Evolutionary conservation across 2,329 filamentous ascomycete genomes (phyloP).

Genomic region (Zopfia rhizophila): DNA sequence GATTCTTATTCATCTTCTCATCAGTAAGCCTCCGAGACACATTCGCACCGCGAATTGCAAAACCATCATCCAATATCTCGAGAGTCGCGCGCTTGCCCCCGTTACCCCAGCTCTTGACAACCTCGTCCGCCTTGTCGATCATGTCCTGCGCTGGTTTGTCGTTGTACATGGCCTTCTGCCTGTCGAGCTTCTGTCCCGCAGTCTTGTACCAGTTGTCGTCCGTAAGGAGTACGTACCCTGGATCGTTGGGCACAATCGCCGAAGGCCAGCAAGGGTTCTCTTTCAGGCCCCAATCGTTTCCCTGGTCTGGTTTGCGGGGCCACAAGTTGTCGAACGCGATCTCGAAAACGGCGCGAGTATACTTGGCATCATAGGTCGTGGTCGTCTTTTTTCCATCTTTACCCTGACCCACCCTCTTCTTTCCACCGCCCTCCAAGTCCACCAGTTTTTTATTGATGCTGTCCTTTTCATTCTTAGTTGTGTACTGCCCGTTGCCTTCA

Average conservation of each 20-base stretch:
- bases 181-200: background rate
- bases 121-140: too few relatives aligned
- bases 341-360: conserved; percentile 6
- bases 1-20: too few relatives aligned
- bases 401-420: too few relatives aligned
- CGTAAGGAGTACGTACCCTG: conserved; percentile 5
- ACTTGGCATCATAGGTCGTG: conserved; percentile 6
- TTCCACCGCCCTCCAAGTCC: background rate
- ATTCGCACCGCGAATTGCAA: too few relatives aligned
- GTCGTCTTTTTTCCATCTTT: conserved; percentile 9
- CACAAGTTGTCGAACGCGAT: conserved; percentile 12
- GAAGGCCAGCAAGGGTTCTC: conserved; percentile 15
- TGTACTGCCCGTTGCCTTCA: conserved; percentile 4
- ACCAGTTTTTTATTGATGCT: conserved; percentile 6
- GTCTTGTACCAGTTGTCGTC: conserved; percentile 13
- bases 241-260: conserved; percentile 10
- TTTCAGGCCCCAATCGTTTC: conserved; percentile 13
- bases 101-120: too few relatives aligned
- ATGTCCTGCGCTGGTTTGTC: background rate
- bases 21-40: too few relatives aligned
- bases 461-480: background rate
- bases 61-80: too few relatives aligned
- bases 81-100: too few relatives aligned
- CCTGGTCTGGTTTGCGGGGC: background rate
- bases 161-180: conserved; percentile 4